Percentiles rank a stretch among this genome's conserved stretches.
phyloP scores from a whole-genome alignment of 805 yeast species.

The Candida taoyuanica region DNA sequence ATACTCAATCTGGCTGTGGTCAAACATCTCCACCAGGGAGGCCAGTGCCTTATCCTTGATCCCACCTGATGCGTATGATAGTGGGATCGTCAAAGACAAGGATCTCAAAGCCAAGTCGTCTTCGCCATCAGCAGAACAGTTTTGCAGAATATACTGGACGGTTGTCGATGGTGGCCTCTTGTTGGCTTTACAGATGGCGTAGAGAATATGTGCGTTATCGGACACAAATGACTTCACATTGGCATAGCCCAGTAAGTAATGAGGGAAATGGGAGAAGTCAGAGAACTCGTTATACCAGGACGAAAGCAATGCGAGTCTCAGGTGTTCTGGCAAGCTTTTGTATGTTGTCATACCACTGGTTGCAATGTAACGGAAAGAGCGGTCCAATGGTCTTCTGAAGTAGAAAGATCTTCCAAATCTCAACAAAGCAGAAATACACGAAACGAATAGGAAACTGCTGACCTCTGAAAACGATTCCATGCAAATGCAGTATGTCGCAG shows the following conservation, averaged over 20 bases:
- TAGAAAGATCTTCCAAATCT: background rate
- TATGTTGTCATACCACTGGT: too few species aligned
- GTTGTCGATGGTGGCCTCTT: background rate
- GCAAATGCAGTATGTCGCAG: slow-evolving; percentile 25
- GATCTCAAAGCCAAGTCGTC: slow-evolving; percentile 30
- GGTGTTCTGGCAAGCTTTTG: too few species aligned
- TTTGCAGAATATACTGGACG: background rate
- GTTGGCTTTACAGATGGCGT: slow-evolving; percentile 34
- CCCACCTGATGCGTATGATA: slow-evolving; percentile 40
- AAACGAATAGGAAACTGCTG: slow-evolving; percentile 23
- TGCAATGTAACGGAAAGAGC: too few species aligned
- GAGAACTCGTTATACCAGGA: slow-evolving; percentile 7
- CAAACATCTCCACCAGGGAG: slow-evolving; percentile 14
- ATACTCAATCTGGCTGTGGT: slow-evolving; percentile 12
- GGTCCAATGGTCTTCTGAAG: background rate
- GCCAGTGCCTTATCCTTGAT: slow-evolving; percentile 31
- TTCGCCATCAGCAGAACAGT: slow-evolving; percentile 2
- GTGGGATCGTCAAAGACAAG: slow-evolving; percentile 37
- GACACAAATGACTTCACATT: slow-evolving; percentile 4
- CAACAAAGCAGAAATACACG: slow-evolving; percentile 7
- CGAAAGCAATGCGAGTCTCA: slow-evolving; percentile 15
- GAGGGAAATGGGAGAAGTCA: slow-evolving; percentile 12
- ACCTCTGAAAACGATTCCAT: slow-evolving; percentile 7
- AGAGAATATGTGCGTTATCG: slow-evolving; percentile 33
- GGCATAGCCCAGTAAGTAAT: slow-evolving; percentile 8